Conservation (phyloP, 2,329 filamentous ascomycete genomes). For the Cladosporium velox region DNA sequence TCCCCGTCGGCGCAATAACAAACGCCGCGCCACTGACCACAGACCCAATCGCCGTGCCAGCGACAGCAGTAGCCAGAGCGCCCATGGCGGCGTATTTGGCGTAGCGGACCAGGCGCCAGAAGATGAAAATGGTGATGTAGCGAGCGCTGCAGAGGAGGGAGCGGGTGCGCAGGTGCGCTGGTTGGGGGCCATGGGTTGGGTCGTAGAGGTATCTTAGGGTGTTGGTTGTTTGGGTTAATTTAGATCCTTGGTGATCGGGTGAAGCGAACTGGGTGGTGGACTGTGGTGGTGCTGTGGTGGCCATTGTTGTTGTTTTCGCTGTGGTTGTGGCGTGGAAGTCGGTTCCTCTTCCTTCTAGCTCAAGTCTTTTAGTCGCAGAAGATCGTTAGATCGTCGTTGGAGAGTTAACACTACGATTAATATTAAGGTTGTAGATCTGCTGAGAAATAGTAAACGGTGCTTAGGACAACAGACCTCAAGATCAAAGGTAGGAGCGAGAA, state of each 20-base stretch:
- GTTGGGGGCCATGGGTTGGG: conserved; percentile 35
- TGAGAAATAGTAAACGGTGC: not conserved
- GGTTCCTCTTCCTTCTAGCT: not conserved
- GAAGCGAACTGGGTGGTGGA: no score
- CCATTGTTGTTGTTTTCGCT: no score
- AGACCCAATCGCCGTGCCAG: conserved; percentile 40
- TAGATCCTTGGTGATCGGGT: conserved; percentile 2
- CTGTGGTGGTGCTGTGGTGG: no score
- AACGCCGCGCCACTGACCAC: conserved; percentile 44
- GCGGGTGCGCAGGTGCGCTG: conserved; percentile 42
- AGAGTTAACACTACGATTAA: not conserved
- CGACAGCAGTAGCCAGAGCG: conserved; percentile 42
- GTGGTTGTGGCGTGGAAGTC: not conserved
- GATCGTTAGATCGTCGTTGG: not conserved
- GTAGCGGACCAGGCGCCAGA: conserved; percentile 46
- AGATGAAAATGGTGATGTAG: conserved; percentile 44
- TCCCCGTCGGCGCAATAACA: conserved; percentile 46
- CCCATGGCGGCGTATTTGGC: conserved; percentile 48
- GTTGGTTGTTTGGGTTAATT: conserved; percentile 30
- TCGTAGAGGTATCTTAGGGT: conserved; percentile 42
- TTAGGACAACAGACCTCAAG: not conserved
- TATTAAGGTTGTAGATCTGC: not conserved
- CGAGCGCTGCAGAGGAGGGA: conserved; percentile 42
- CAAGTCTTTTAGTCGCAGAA: not conserved
- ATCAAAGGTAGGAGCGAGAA: not conserved